Conservation (phyloP, 306 rosid species). For the Ceratonia siliqua region DNA sequence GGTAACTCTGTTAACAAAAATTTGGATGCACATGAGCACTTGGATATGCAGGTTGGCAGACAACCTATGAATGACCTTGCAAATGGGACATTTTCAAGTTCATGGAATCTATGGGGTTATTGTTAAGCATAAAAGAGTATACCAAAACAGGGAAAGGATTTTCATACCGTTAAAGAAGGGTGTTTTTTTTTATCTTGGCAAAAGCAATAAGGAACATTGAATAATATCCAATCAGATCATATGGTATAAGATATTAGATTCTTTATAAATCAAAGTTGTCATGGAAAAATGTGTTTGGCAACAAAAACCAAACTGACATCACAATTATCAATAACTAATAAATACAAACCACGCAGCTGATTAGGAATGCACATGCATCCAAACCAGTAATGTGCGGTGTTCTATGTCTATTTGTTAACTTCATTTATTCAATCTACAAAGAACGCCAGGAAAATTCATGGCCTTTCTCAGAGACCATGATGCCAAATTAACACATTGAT, state of each 20-base stretch:
- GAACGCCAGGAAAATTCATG: constrained; percentile 25
- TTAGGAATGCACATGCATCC: constrained; percentile 25
- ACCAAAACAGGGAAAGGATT: constrained; percentile 7
- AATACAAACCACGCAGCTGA: constrained; percentile 9
- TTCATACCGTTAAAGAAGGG: neutral
- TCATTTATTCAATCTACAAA: constrained; percentile 40
- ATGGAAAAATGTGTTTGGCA: constrained; percentile 11
- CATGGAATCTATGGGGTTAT: constrained; percentile 4
- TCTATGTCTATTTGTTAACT: constrained; percentile 16
- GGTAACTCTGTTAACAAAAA: constrained; percentile 9
- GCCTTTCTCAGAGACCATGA: neutral
- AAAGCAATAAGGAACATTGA: neutral
- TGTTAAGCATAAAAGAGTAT: neutral
- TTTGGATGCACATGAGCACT: neutral
- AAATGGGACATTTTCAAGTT: neutral
- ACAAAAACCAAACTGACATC: constrained; percentile 4
- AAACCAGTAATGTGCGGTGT: constrained; percentile 24
- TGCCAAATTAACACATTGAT: neutral
- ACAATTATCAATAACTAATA: constrained; percentile 1
- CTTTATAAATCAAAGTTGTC: neutral
- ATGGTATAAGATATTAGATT: neutral
- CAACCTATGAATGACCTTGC: constrained; percentile 13
- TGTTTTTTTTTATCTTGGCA: neutral
- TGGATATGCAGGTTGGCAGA: constrained; percentile 15
- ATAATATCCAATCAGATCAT: neutral